Evolutionary conservation across 2,329 filamentous ascomycete species (phyloP).

Genomic region (Alternaria tenuissima): DNA sequence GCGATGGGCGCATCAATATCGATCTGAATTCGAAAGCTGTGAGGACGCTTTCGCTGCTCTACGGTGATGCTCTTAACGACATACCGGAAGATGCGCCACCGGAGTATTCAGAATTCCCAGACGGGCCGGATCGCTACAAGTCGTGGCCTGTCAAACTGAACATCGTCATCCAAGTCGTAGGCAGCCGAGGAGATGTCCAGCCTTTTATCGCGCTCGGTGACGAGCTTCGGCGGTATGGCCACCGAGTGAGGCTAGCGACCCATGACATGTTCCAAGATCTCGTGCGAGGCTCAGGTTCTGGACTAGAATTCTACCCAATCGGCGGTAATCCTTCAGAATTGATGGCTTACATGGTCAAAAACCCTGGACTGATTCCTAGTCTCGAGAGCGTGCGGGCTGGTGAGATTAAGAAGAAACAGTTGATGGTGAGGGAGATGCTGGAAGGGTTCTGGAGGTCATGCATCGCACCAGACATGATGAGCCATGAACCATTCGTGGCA

Average conservation of each 20-base stretch:
- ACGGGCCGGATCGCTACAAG: neutral
- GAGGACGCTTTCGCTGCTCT: constrained; percentile 7
- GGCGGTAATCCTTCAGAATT: constrained; percentile 49
- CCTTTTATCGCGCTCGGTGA: constrained; percentile 66
- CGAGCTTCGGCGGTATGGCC: constrained; percentile 50
- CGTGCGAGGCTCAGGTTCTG: constrained; percentile 25
- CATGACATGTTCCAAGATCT: constrained; percentile 27
- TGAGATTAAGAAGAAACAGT: constrained; percentile 44
- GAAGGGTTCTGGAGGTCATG: constrained; percentile 42
- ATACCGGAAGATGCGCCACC: neutral
- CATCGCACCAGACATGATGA: constrained; percentile 45
- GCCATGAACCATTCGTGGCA: constrained; percentile 73
- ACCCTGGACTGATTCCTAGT: constrained; percentile 51
- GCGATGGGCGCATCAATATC: constrained; percentile 16
- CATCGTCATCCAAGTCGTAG: constrained; percentile 65
- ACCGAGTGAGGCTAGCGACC: constrained; percentile 39
- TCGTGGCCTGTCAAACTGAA: constrained; percentile 48
- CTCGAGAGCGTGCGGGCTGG: constrained; percentile 33
- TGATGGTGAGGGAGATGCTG: constrained; percentile 34
- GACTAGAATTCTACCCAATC: constrained; percentile 48
- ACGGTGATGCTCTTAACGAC: neutral
- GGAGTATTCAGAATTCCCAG: neutral
- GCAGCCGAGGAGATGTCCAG: constrained; percentile 63
- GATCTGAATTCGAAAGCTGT: constrained; percentile 11
- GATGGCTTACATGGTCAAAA: constrained; percentile 62